These are phyloP conservation scores for Dendrobium nobile DNA, from an alignment of 106 monocot genomes.

Conservation along the genomic window DNA sequence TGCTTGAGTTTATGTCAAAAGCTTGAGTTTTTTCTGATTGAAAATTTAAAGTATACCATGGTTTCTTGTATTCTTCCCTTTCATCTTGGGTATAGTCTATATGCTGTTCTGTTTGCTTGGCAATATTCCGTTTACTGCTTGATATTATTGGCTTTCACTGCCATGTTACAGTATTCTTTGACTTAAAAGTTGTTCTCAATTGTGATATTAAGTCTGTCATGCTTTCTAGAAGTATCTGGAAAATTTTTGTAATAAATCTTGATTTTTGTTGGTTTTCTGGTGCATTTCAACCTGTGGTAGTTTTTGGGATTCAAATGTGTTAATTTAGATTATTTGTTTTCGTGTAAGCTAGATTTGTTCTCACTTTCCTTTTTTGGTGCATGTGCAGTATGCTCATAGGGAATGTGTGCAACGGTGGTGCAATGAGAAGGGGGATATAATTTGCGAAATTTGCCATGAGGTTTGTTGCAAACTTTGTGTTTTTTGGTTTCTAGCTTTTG, in stretches of 20 bases:
- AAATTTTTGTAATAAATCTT: neutral
- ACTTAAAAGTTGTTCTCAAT: neutral
- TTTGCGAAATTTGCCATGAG: constrained; percentile 93
- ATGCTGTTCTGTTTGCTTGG: neutral
- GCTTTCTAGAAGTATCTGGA: neutral
- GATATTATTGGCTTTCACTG: neutral
- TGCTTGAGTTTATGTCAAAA: neutral
- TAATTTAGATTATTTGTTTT: neutral
- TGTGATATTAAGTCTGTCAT: neutral
- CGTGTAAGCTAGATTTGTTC: neutral
- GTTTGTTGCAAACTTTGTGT: constrained; percentile 25
- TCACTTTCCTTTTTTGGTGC: neutral
- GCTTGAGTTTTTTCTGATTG: neutral
- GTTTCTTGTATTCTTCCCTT: neutral
- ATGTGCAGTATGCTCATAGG: constrained; percentile 82
- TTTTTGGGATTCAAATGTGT: neutral
- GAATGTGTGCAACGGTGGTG: constrained; percentile 83
- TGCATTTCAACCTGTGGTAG: neutral
- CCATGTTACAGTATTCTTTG: neutral
- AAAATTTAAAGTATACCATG: neutral
- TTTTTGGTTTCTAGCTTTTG: neutral
- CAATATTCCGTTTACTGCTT: neutral
- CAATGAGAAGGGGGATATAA: constrained; percentile 92
- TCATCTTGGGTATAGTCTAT: neutral
- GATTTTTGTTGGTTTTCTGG: neutral